Evolutionary conservation across 2,329 filamentous ascomycete genomes (phyloP).

Genomic region (Lecanicillium sp.): DNA sequence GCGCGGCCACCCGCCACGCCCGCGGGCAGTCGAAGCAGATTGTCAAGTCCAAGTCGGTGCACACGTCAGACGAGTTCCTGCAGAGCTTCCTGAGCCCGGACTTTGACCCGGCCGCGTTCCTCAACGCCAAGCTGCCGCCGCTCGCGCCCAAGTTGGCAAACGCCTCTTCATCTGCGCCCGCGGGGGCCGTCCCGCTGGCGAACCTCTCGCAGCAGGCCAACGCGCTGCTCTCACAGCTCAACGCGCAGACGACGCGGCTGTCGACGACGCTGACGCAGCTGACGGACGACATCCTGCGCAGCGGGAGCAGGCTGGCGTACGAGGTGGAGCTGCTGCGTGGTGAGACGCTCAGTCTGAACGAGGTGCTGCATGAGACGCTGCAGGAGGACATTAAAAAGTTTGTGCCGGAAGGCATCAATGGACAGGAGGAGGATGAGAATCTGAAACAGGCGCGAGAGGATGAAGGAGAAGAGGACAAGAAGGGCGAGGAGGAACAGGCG

Average conservation of each 20-base stretch:
- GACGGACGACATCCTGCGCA: conserved; percentile 90
- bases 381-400: conserved; percentile 68
- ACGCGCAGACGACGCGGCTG: conserved; percentile 77
- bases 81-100: conserved; percentile 66
- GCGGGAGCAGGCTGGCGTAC: conserved; percentile 82
- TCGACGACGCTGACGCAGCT: conserved; percentile 78
- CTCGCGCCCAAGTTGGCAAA: conserved; percentile 46
- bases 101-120: conserved; percentile 80
- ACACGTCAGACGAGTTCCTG: conserved; percentile 66
- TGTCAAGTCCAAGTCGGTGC: conserved; percentile 47
- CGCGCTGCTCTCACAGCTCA: conserved; percentile 77
- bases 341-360: conserved; percentile 74
- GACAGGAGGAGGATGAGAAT: conserved; percentile 21
- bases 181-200: conserved; percentile 53
- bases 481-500: not conserved
- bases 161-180: conserved; percentile 17
- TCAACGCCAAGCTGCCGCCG: conserved; percentile 72
- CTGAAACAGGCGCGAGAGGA: not conserved
- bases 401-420: conserved; percentile 47
- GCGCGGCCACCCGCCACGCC: conserved; percentile 35
- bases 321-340: conserved; percentile 91
- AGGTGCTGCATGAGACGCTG: conserved; percentile 68
- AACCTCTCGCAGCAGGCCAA: conserved; percentile 78
- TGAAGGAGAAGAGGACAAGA: conserved; percentile 16
- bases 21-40: conserved; percentile 35